Percentiles rank a stretch among this genome's conserved stretches.
These are phyloP conservation scores for Ophiobolus disseminans DNA, from an alignment of 2,329 filamentous ascomycete genomes.

Conservation along the genomic window DNA sequence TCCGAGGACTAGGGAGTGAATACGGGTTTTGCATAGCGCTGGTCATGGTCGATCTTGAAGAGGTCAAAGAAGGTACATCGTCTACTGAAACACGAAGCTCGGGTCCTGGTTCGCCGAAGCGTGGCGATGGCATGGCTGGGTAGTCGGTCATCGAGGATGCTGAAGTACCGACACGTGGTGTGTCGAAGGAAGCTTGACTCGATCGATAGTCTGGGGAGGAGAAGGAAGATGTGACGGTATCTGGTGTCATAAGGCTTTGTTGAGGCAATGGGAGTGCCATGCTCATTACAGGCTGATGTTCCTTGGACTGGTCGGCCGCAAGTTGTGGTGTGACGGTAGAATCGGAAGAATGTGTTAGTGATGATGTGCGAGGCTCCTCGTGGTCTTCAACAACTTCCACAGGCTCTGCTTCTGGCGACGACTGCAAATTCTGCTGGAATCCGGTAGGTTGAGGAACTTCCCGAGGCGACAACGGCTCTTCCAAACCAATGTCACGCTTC, in stretches of 20 bases:
- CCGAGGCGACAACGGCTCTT: slow-evolving; percentile 38
- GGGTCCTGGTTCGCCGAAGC: slow-evolving; percentile 76
- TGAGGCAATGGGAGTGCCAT: slow-evolving; percentile 48
- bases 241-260: slow-evolving; percentile 68
- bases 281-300: slow-evolving; percentile 47
- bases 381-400: slow-evolving; percentile 55
- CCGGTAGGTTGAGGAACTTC: slow-evolving; percentile 20
- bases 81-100: slow-evolving; percentile 75
- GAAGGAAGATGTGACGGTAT: slow-evolving; percentile 64
- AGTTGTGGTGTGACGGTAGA: slow-evolving; percentile 53
- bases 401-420: slow-evolving; percentile 36
- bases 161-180: slow-evolving; percentile 75
- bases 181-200: slow-evolving; percentile 71
- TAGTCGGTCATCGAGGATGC: slow-evolving; percentile 77
- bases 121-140: slow-evolving; percentile 71
- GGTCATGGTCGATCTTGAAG: slow-evolving; percentile 78
- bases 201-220: slow-evolving; percentile 70
- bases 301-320: slow-evolving; percentile 40
- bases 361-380: slow-evolving; percentile 58
- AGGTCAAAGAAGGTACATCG: slow-evolving; percentile 76
- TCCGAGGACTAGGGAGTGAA: slow-evolving; percentile 51
- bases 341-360: slow-evolving; percentile 58
- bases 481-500: slow-evolving; percentile 8
- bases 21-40: slow-evolving; percentile 68
- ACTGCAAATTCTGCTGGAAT: slow-evolving; percentile 12